Percentiles rank a stretch among this genome's conserved stretches.
phyloP scores from a whole-genome alignment of 2,329 filamentous ascomycete genomes.

The Phaeosphaeria sp. region DNA sequence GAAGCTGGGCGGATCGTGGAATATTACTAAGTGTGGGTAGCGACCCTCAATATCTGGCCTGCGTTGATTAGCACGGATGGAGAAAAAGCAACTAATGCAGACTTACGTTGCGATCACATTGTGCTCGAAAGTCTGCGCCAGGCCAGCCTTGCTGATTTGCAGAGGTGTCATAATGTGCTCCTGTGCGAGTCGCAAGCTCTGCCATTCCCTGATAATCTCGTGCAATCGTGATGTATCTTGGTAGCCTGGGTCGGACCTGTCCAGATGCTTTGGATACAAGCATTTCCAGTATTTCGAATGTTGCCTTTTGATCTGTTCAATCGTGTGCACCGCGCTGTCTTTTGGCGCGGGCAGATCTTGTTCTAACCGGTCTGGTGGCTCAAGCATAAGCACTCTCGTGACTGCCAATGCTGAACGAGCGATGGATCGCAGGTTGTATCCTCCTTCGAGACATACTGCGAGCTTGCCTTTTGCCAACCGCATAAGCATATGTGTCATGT shows the following conservation, averaged over 20 bases:
- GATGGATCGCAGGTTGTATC: slow-evolving; percentile 93
- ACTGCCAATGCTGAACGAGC: slow-evolving; percentile 92
- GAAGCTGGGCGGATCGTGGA: slow-evolving; percentile 78
- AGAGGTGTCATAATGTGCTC: slow-evolving; percentile 81
- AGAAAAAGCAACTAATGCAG: not conserved
- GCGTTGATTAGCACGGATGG: slow-evolving; percentile 8
- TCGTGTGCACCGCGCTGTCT: slow-evolving; percentile 59
- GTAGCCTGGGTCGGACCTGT: slow-evolving; percentile 36
- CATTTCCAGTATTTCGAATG: slow-evolving; percentile 83
- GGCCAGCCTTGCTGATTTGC: slow-evolving; percentile 74
- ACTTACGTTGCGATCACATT: slow-evolving; percentile 80
- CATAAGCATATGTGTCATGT: slow-evolving; percentile 99
- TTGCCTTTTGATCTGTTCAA: slow-evolving; percentile 64
- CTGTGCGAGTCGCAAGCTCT: slow-evolving; percentile 73
- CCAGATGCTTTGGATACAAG: slow-evolving; percentile 71
- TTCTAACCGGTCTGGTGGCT: slow-evolving; percentile 74
- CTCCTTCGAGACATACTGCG: slow-evolving; percentile 91
- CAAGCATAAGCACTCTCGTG: slow-evolving; percentile 91
- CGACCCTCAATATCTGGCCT: slow-evolving; percentile 70
- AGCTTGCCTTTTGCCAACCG: slow-evolving; percentile 88
- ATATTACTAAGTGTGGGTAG: slow-evolving; percentile 78
- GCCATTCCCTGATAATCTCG: slow-evolving; percentile 79
- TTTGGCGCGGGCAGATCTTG: slow-evolving; percentile 55
- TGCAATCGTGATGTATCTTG: slow-evolving; percentile 66
- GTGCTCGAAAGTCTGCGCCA: slow-evolving; percentile 82